A percentile compares a stretch with the other conserved stretches of the same genome.
Conservation (phyloP, 306 rosid genomes). For the Pterocarpus santalinus region DNA sequence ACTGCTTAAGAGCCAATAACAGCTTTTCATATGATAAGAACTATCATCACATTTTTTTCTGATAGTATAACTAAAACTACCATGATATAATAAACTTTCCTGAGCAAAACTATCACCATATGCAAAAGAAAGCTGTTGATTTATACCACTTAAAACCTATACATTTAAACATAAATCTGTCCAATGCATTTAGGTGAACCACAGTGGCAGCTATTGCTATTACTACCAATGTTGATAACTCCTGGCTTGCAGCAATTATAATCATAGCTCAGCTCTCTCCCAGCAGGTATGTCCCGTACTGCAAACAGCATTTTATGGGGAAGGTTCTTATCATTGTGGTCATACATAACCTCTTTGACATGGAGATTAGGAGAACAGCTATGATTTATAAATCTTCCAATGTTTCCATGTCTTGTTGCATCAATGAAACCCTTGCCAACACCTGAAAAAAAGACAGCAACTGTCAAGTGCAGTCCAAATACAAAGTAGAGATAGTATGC, state of each 20-base stretch:
- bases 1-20: not conserved
- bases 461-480: not conserved
- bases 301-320: conserved; percentile 56
- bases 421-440: conserved; percentile 40
- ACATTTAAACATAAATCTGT: conserved; percentile 28
- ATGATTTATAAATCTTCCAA: conserved; percentile 55
- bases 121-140: not conserved
- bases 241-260: conserved; percentile 33
- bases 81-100: not conserved
- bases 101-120: not conserved
- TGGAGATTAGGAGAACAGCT: conserved; percentile 49
- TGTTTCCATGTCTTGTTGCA: conserved; percentile 45
- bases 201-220: conserved; percentile 18
- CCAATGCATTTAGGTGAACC: conserved; percentile 29
- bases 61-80: not conserved
- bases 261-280: conserved; percentile 47
- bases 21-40: not conserved
- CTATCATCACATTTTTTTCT: not conserved
- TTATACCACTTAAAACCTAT: not conserved
- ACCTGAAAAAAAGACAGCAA: conserved; percentile 37
- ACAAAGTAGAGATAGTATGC: not conserved
- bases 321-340: conserved; percentile 17
- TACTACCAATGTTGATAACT: not conserved
- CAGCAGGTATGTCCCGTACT: conserved; percentile 45
- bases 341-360: conserved; percentile 40